Conservation (phyloP, 495 filamentous ascomycete genomes). For the Delitschia confertaspora region DNA sequence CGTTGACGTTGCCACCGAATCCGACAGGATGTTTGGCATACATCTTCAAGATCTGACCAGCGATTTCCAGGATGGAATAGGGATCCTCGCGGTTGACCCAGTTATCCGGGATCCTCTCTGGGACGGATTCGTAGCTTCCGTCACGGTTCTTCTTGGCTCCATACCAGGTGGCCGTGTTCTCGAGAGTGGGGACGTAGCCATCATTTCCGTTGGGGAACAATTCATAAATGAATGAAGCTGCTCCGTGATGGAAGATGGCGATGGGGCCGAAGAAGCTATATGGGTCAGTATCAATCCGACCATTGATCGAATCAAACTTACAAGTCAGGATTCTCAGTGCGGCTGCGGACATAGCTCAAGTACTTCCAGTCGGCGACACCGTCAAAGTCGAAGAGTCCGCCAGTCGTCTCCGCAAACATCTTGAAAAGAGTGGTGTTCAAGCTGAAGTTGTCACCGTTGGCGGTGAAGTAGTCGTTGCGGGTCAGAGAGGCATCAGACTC, state of each 20-base stretch:
- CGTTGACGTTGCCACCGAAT: conserved; percentile 13
- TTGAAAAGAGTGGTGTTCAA: conserved; percentile 39
- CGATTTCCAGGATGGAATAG: conserved; percentile 6
- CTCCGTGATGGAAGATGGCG: conserved; percentile 6
- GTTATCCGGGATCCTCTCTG: conserved; percentile 10
- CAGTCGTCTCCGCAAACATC: conserved; percentile 26
- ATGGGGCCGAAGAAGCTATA: conserved; percentile 12
- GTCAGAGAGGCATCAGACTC: conserved; percentile 38
- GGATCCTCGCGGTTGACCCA: conserved; percentile 7
- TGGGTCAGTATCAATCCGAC: neutral
- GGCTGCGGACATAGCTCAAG: neutral
- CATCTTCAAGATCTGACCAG: conserved; percentile 6
- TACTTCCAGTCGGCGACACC: neutral
- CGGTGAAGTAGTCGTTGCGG: conserved; percentile 38
- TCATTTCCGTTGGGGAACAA: conserved; percentile 11
- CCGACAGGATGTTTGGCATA: conserved; percentile 6
- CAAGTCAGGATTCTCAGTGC: neutral
- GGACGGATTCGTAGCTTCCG: conserved; percentile 2
- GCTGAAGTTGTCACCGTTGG: conserved; percentile 33
- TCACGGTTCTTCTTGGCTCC: conserved; percentile 5
- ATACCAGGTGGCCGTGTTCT: conserved; percentile 6
- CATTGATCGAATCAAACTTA: neutral
- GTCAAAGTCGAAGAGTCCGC: neutral
- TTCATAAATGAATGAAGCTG: conserved; percentile 16
- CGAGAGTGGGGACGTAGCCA: conserved; percentile 3